These are phyloP conservation scores for Phialemonium atrogriseum DNA, from an alignment of 2,329 filamentous ascomycete species.

Conservation along the genomic window DNA sequence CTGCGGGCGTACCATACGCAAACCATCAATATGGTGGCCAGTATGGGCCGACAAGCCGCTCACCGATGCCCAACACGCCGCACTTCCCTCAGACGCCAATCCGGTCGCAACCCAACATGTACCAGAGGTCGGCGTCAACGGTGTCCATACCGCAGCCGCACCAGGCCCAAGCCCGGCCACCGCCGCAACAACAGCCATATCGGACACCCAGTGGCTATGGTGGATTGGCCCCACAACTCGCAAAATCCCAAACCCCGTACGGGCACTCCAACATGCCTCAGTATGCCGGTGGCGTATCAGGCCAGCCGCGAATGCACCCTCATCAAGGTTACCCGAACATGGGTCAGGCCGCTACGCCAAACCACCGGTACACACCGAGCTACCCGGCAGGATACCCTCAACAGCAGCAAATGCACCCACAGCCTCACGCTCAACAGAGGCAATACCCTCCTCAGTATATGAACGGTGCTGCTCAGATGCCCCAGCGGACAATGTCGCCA, in stretches of 20 bases:
- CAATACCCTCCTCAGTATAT: constrained; percentile 29
- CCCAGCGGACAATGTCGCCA: constrained; percentile 34
- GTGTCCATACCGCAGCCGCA: constrained; percentile 29
- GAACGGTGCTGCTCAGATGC: constrained; percentile 33
- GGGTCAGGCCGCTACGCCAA: constrained; percentile 30
- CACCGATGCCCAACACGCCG: constrained; percentile 26
- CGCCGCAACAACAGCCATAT: constrained; percentile 36
- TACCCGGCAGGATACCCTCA: constrained; percentile 17
- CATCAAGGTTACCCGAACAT: constrained; percentile 30
- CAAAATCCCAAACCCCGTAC: constrained; percentile 43
- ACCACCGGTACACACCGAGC: constrained; percentile 28
- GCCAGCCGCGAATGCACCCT: constrained; percentile 33
- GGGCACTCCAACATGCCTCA: constrained; percentile 41
- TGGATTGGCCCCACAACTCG: constrained; percentile 38
- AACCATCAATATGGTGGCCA: constrained; percentile 37
- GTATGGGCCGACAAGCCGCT: constrained; percentile 38
- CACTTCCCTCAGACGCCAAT: constrained; percentile 35
- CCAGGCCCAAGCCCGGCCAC: constrained; percentile 27
- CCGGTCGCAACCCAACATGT: constrained; percentile 27
- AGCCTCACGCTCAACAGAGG: constrained; percentile 16
- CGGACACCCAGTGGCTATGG: constrained; percentile 40
- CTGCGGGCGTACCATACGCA: constrained; percentile 26
- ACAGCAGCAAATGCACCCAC: constrained; percentile 11
- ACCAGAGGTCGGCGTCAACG: constrained; percentile 29
- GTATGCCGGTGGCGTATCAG: constrained; percentile 28